Evolutionary conservation across 805 yeast genomes (phyloP), one percentile per base, ranked within the genome.

Genomic region (Saturnispora gosingensis): DNA sequence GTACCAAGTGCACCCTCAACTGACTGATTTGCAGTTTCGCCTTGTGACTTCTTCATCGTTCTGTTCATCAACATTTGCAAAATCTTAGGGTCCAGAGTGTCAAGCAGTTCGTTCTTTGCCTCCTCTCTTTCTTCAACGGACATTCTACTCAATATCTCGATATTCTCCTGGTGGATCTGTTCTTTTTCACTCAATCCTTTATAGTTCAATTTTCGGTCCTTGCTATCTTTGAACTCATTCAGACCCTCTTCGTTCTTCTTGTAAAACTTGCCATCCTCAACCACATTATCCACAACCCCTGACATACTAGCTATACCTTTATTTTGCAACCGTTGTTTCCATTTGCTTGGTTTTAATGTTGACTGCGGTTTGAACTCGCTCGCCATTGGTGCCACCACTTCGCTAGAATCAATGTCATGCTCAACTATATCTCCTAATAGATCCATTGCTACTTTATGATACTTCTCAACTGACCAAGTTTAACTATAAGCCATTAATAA

Each of bases 351-450:
- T 50, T 49, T 49, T 43, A 48, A 49, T 22, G 20, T 30, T n/a
- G 34, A 40, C n/a, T 49, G 51, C 22, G 42, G 32, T 25, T 40
- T 48, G 15, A 32, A 42, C 27, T 48, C 46, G 3, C 34, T 45
- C 0, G 58, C 55, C 16, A 27, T 25, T 32, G 60, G 56, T 1
- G 58, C 57, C 6, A 67, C 63, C 1, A 52, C 50, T 3, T 73
- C 73, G 1, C 68, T 62, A n/a, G 59, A 59, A 0, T 68, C 66
- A 46, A 58, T 48, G 7, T 80, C 80, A 52, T 73, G 82, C 59
- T 85, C 93, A 8, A 83, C 80, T 30, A 85, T 83, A 56, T 85
- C 91, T 9, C 87, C 85, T 27, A 85, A 66, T 53, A 83, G 71
- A 63, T 83, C 84, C 90, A 84, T 84, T 4, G 20, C 16, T 15